phyloP scores from a whole-genome alignment of 306 rosid genomes.

The apple (Malus domestica) region DNA sequence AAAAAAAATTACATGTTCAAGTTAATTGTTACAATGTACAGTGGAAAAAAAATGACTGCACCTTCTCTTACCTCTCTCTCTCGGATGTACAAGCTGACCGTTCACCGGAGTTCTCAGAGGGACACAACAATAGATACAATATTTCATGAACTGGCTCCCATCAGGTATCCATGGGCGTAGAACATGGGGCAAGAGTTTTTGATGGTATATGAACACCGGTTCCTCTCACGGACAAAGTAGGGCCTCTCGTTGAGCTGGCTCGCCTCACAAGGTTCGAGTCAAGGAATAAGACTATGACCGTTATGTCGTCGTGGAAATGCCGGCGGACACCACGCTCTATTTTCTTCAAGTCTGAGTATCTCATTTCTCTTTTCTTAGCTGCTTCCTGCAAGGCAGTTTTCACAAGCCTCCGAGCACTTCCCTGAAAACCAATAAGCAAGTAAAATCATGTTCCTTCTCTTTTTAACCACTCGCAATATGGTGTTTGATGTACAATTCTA shows the following conservation, averaged over 20 bases:
- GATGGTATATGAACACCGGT: constrained; percentile 40
- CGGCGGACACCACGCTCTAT: constrained; percentile 88
- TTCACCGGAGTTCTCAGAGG: constrained; percentile 19
- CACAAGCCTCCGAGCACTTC: constrained; percentile 78
- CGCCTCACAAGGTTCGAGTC: constrained; percentile 71
- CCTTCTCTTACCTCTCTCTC: constrained; percentile 14
- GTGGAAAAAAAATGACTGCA: constrained; percentile 24
- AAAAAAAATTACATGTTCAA: constrained; percentile 28
- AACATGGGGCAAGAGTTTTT: constrained; percentile 36
- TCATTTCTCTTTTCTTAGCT: constrained; percentile 92
- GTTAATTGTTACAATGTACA: constrained; percentile 36
- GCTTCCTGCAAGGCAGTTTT: constrained; percentile 76
- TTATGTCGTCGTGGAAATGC: constrained; percentile 86
- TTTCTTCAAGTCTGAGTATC: constrained; percentile 81
- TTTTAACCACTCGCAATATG: not conserved
- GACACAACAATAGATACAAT: constrained; percentile 19
- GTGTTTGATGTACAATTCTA: not conserved
- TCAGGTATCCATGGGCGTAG: constrained; percentile 29
- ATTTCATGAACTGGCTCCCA: constrained; percentile 17
- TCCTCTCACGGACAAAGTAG: constrained; percentile 60
- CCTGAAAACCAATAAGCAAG: constrained; percentile 38
- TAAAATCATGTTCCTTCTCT: constrained; percentile 5
- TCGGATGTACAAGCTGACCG: constrained; percentile 20
- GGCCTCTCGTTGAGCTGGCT: constrained; percentile 57
- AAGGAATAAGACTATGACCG: constrained; percentile 67